These are phyloP conservation scores for Juglanconis juglandina DNA, from an alignment of 2,329 filamentous ascomycete genomes.

Conservation along the genomic window DNA sequence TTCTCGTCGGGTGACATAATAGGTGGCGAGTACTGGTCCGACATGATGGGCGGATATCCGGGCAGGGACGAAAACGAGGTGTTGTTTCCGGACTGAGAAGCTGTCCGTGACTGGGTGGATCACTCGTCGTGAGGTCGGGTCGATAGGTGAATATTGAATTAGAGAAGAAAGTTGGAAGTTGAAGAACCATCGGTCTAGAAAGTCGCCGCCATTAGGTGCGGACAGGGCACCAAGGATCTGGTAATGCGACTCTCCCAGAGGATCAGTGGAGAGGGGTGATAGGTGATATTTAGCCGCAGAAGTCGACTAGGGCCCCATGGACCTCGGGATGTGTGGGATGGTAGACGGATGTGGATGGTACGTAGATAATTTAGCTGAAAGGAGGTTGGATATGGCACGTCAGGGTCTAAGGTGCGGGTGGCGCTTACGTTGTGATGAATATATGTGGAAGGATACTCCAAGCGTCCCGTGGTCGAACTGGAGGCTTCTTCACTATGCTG, in stretches of 20 bases:
- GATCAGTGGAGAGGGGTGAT: neutral
- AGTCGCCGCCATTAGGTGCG: neutral
- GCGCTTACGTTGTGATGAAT: too few relatives aligned
- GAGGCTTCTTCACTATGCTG: too few relatives aligned
- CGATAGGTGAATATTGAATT: neutral
- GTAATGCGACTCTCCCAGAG: neutral
- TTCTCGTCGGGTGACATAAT: constrained; percentile 9
- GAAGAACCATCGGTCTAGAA: neutral
- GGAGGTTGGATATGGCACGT: too few relatives aligned
- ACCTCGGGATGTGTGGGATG: neutral
- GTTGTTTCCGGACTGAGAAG: neutral
- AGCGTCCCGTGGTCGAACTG: too few relatives aligned
- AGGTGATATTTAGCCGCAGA: neutral
- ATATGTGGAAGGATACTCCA: too few relatives aligned
- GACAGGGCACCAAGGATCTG: constrained; percentile 9
- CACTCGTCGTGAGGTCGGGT: too few relatives aligned
- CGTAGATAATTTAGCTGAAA: too few relatives aligned
- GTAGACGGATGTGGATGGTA: too few relatives aligned
- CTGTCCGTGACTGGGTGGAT: neutral
- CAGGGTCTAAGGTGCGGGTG: too few relatives aligned
- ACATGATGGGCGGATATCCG: neutral
- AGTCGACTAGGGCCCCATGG: neutral
- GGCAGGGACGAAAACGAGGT: neutral
- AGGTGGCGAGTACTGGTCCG: constrained; percentile 8
- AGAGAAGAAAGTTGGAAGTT: neutral